Base-by-base conservation (phyloP, 371 early-diverging fungal genomes). In the Apophysomyces elegans region DNA sequence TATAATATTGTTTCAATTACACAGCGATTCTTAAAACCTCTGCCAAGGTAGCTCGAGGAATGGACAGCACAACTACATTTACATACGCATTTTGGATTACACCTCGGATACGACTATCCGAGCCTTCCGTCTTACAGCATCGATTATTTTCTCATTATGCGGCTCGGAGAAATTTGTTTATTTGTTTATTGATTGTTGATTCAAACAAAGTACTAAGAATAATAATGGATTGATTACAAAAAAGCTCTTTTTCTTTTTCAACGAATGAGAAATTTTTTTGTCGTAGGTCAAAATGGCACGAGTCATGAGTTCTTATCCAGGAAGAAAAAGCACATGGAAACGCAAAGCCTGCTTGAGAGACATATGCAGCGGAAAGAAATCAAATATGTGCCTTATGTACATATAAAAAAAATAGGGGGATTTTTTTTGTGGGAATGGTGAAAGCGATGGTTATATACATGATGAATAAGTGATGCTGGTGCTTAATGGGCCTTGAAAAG, bases 291-390 rank as follows among this genome's bases (percentile, higher is more conserved):
- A 41, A 41, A 50, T 50, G 54, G 54, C 54, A 50, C 18, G 9
- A 50, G 11, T 50, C 54, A 50, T 50, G 54, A 50, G 21, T 50
- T 50, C 21, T 50, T 50, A 1, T 50, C 21, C 54, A 18, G 46
- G 14, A 13, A 13, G 12, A 32, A 50, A 50, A 50, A 50, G 54
- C 54, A 50, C 54, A 50, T 50, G 54, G 21, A 50, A 50, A 50
- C 54, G 54, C 54, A 21, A 50, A 50, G 54, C 54, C 54, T 50
- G 54, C 54, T 50, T 50, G 21, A 50, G 54, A 16, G 54, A 50
- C 54, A 50, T 50, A 26, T 50, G 54, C 54, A 50, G 54, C 21
- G n/a, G 32, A 50, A 21, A 41, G 41, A 41, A 50, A 50, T 50
- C n/a, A 21, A 18, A 21, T 50, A 7, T 50, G 47, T 50, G 21